A percentile compares a stretch with the other conserved stretches of the same genome.
Evolutionary conservation across 371 early-diverging fungal species (phyloP).

Genomic region (Batkoa obscura): DNA sequence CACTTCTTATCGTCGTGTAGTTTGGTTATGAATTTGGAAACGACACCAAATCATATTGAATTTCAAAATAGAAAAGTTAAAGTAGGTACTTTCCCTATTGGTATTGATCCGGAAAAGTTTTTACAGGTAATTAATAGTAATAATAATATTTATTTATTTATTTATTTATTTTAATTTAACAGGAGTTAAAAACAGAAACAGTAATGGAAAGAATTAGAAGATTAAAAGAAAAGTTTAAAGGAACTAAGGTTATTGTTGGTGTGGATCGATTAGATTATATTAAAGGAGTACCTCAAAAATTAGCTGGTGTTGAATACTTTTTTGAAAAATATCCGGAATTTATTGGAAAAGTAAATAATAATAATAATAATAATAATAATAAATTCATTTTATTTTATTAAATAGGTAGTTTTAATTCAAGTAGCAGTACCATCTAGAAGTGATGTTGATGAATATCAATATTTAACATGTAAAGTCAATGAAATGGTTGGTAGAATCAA

Average conservation of each 20-base stretch:
- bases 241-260: slow-evolving; percentile 85
- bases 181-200: slow-evolving; percentile 41
- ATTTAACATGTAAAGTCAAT: slow-evolving; percentile 76
- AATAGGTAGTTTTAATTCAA: slow-evolving; percentile 72
- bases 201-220: slow-evolving; percentile 54
- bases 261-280: slow-evolving; percentile 99
- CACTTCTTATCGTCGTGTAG: slow-evolving; percentile 96
- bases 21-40: slow-evolving; percentile 75
- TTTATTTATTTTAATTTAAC: not conserved
- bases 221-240: slow-evolving; percentile 70
- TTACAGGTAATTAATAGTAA: slow-evolving; percentile 21
- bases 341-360: slow-evolving; percentile 44
- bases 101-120: slow-evolving; percentile 96
- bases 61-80: slow-evolving; percentile 71
- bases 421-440: slow-evolving; percentile 94
- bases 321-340: slow-evolving; percentile 81
- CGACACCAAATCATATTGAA: slow-evolving; percentile 84
- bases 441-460: slow-evolving; percentile 95
- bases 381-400: not conserved
- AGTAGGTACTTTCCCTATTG: slow-evolving; percentile 98
- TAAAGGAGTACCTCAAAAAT: slow-evolving; percentile 99
- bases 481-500: slow-evolving; percentile 95
- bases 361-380: not conserved
- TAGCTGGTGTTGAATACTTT: slow-evolving; percentile 91
- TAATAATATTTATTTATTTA: too few species aligned